Evolutionary conservation across 2,329 filamentous ascomycete species (phyloP).

Genomic region (Trichoderma guizhouense): DNA sequence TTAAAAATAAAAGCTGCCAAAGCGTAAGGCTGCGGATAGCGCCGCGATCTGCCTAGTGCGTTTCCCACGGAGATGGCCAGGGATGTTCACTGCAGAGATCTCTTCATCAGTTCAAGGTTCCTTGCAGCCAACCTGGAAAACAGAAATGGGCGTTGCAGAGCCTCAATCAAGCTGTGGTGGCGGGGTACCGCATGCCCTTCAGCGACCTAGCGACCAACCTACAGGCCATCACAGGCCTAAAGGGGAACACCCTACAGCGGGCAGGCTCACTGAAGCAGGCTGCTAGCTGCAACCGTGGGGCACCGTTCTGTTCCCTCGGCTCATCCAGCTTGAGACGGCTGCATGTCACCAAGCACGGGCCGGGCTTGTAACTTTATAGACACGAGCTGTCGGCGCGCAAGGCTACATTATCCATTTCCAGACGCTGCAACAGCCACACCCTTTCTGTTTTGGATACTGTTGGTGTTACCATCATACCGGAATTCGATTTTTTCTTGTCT

Average conservation of each 20-base stretch:
- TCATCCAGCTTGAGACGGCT: neutral
- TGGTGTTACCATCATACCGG: neutral
- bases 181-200: neutral
- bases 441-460: neutral
- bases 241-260: neutral
- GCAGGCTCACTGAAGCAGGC: neutral
- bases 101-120: neutral
- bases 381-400: neutral
- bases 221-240: neutral
- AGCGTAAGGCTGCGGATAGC: constrained; percentile 12
- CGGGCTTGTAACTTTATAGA: neutral
- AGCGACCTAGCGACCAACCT: neutral
- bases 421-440: neutral
- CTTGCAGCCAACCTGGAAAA: constrained; percentile 1
- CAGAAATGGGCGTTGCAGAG: neutral
- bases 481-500: neutral
- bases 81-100: neutral
- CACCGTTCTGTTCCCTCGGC: neutral
- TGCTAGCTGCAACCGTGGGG: constrained; percentile 5
- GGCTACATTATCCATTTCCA: neutral
- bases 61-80: neutral
- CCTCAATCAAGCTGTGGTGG: neutral
- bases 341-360: constrained; percentile 7
- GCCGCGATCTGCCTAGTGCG: constrained; percentile 15
- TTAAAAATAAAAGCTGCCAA: neutral